These are phyloP conservation scores for Begonia loranthoides DNA, from an alignment of 306 rosid species.

Conservation along the genomic window DNA sequence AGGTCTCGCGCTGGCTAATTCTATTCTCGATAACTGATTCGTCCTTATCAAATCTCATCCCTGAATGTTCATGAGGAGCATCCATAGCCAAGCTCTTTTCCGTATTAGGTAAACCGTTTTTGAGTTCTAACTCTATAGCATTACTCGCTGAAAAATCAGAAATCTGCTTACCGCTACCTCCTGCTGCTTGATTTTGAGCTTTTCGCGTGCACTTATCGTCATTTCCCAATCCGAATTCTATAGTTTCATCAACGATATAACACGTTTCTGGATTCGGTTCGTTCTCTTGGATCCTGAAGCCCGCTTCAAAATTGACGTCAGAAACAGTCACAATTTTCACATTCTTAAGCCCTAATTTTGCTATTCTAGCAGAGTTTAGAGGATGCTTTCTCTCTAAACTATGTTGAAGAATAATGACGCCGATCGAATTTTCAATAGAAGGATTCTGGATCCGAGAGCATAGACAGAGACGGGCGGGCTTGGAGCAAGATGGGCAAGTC, in stretches of 20 bases:
- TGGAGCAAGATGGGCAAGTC: constrained; percentile 60
- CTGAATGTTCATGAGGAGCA: too few species aligned
- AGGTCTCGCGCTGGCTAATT: too few species aligned
- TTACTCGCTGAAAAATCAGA: constrained; percentile 2
- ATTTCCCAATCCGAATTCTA: constrained; percentile 13
- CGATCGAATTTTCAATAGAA: constrained; percentile 38
- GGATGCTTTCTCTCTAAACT: constrained; percentile 62
- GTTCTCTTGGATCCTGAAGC: constrained; percentile 25
- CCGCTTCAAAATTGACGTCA: constrained; percentile 49
- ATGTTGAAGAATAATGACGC: constrained; percentile 71
- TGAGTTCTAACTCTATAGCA: constrained; percentile 2
- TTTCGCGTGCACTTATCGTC: constrained; percentile 8
- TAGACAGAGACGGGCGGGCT: constrained; percentile 62
- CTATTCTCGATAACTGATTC: too few species aligned
- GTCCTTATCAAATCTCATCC: too few species aligned
- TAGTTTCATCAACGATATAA: constrained; percentile 10
- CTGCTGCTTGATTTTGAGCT: neutral
- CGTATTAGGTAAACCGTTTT: neutral
- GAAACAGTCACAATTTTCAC: constrained; percentile 44
- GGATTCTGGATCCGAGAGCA: constrained; percentile 46
- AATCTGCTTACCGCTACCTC: neutral
- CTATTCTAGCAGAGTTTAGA: constrained; percentile 78
- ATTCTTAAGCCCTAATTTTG: constrained; percentile 54
- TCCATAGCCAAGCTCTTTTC: too few species aligned
- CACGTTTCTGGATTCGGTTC: constrained; percentile 11